Evolutionary conservation across 2,329 filamentous ascomycete species (phyloP).

Genomic region (Pseudocercospora vitis): DNA sequence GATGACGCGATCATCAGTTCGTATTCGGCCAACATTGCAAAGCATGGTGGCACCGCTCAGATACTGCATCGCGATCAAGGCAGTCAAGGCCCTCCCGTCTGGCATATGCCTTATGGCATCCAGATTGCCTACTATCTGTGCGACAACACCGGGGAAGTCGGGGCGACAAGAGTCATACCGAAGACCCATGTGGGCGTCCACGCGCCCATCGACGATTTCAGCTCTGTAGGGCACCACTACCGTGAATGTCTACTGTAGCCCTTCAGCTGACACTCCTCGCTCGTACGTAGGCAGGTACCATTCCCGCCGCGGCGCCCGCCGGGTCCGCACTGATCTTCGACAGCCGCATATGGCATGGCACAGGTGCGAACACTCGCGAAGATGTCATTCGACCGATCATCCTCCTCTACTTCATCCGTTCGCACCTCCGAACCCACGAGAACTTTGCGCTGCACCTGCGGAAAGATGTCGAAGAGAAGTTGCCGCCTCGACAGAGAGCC

Average conservation of each 20-base stretch:
- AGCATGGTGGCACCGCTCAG: background rate
- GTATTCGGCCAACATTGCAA: slow-evolving; percentile 1
- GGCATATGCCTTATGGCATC: background rate
- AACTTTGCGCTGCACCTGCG: background rate
- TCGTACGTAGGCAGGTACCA: background rate
- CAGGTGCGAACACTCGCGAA: background rate
- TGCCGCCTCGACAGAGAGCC: background rate
- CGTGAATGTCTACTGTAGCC: too few species aligned
- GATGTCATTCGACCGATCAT: slow-evolving; percentile 1
- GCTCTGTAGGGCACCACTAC: background rate
- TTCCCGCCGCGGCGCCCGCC: slow-evolving; percentile 1
- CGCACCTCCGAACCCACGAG: background rate
- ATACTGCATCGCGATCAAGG: slow-evolving; percentile 8
- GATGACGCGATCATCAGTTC: background rate
- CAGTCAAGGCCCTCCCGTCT: background rate
- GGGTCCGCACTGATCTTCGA: background rate
- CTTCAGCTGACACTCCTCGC: too few species aligned
- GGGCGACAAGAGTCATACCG: slow-evolving; percentile 3
- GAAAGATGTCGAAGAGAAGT: background rate
- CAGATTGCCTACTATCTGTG: background rate
- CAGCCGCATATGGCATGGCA: background rate
- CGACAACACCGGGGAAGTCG: slow-evolving; percentile 1
- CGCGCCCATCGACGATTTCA: background rate
- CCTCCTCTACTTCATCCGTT: background rate
- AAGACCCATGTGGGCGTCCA: background rate